These are phyloP conservation scores for Cucurbita moschata DNA, from an alignment of 306 rosid genomes.

Conservation along the genomic window DNA sequence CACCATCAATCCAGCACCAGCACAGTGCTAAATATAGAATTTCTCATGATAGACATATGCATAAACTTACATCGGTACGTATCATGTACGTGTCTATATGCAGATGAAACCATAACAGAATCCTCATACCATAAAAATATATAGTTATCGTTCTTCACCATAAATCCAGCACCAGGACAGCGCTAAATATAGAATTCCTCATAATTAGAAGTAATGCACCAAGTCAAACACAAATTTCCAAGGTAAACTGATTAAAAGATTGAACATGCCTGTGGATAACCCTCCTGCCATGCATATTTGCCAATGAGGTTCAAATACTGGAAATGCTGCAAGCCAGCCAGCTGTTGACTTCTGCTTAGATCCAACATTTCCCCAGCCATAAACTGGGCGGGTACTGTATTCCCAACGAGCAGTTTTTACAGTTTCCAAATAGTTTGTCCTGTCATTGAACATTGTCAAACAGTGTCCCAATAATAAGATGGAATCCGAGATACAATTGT, in stretches of 20 bases:
- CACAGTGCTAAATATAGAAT: too few species aligned
- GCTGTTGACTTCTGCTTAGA: constrained; percentile 82
- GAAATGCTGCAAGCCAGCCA: constrained; percentile 99
- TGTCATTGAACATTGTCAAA: constrained; percentile 22
- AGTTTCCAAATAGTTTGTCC: constrained; percentile 66
- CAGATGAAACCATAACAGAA: background rate
- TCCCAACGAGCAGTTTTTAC: constrained; percentile 84
- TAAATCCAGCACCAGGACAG: background rate
- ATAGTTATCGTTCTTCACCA: background rate
- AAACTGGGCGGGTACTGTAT: constrained; percentile 75
- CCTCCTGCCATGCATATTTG: constrained; percentile 93
- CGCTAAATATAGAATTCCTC: background rate
- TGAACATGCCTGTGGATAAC: constrained; percentile 66
- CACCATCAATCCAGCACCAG: too few species aligned
- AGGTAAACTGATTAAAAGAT: background rate
- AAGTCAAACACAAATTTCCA: background rate
- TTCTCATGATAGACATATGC: background rate
- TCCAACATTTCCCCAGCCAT: constrained; percentile 94
- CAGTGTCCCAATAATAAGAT: background rate
- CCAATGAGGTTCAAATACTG: constrained; percentile 98
- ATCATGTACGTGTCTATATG: background rate
- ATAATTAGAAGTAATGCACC: background rate
- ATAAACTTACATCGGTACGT: background rate
- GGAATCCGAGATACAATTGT: background rate
- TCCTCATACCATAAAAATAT: background rate